Conservation (phyloP, 2,329 filamentous ascomycete genomes). For the Botrytis squamosa region DNA sequence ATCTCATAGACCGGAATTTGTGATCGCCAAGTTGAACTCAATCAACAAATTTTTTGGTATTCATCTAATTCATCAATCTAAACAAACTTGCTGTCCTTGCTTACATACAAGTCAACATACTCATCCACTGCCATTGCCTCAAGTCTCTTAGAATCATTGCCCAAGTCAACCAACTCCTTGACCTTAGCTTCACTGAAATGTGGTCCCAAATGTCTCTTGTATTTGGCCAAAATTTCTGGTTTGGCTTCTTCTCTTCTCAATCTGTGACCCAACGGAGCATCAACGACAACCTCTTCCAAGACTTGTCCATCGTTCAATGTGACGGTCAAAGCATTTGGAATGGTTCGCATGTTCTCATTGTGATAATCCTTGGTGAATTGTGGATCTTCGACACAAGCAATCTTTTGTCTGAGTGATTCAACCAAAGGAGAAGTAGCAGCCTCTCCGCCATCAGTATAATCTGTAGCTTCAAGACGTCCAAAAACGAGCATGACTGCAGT, state of each 20-base stretch:
- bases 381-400: slow-evolving; percentile 94
- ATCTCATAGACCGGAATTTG: neutral
- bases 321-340: slow-evolving; percentile 94
- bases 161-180: slow-evolving; percentile 77
- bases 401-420: slow-evolving; percentile 88
- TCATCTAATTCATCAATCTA: slow-evolving; percentile 16
- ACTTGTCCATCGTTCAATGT: slow-evolving; percentile 92
- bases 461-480: slow-evolving; percentile 86
- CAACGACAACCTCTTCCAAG: slow-evolving; percentile 85
- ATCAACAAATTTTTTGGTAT: slow-evolving; percentile 38
- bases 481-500: slow-evolving; percentile 93
- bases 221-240: slow-evolving; percentile 94
- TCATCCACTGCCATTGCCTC: slow-evolving; percentile 84
- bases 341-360: slow-evolving; percentile 87
- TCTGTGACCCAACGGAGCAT: slow-evolving; percentile 91
- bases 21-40: too few species aligned
- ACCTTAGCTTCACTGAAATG: slow-evolving; percentile 78
- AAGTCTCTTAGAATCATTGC: slow-evolving; percentile 70
- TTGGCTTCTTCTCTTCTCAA: slow-evolving; percentile 93
- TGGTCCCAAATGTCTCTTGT: slow-evolving; percentile 82
- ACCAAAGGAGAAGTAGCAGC: slow-evolving; percentile 87
- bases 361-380: slow-evolving; percentile 96
- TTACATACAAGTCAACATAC: slow-evolving; percentile 82
- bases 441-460: slow-evolving; percentile 91
- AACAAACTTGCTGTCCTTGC: slow-evolving; percentile 60